Conservation (phyloP, 2,329 filamentous ascomycete species). For the Penicillium oxalicum region DNA sequence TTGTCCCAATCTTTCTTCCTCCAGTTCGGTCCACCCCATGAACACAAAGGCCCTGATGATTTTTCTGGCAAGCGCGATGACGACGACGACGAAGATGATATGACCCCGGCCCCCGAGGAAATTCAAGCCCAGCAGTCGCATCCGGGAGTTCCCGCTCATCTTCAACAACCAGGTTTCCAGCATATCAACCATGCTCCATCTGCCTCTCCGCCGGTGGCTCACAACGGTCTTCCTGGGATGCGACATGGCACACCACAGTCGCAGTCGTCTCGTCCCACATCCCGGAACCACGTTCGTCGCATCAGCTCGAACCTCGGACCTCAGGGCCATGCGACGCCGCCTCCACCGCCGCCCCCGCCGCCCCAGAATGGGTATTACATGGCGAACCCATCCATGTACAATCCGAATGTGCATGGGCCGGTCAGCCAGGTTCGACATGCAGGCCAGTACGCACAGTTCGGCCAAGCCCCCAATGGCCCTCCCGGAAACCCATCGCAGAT, state of each 20-base stretch:
- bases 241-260: conserved; percentile 80
- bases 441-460: conserved; percentile 36
- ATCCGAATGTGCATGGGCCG: conserved; percentile 51
- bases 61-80: conserved; percentile 73
- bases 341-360: conserved; percentile 47
- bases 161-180: conserved; percentile 64
- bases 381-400: conserved; percentile 80
- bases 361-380: conserved; percentile 69
- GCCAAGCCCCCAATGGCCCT: conserved; percentile 38
- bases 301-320: conserved; percentile 67
- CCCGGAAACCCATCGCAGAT: conserved; percentile 30
- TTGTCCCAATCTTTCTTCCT: not conserved
- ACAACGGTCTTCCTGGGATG: conserved; percentile 64
- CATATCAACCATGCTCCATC: conserved; percentile 81
- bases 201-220: conserved; percentile 75
- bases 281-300: conserved; percentile 71
- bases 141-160: conserved; percentile 64
- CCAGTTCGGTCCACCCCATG: conserved; percentile 85
- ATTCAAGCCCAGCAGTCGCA: conserved; percentile 45
- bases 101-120: conserved; percentile 66
- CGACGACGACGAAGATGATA: conserved; percentile 74
- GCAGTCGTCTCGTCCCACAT: conserved; percentile 68
- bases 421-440: conserved; percentile 44
- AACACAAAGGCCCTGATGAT: conserved; percentile 91
- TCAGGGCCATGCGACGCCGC: conserved; percentile 57